Evolutionary conservation across 2,329 filamentous ascomycete species (phyloP).

Genomic region (Aspergillus felis): DNA sequence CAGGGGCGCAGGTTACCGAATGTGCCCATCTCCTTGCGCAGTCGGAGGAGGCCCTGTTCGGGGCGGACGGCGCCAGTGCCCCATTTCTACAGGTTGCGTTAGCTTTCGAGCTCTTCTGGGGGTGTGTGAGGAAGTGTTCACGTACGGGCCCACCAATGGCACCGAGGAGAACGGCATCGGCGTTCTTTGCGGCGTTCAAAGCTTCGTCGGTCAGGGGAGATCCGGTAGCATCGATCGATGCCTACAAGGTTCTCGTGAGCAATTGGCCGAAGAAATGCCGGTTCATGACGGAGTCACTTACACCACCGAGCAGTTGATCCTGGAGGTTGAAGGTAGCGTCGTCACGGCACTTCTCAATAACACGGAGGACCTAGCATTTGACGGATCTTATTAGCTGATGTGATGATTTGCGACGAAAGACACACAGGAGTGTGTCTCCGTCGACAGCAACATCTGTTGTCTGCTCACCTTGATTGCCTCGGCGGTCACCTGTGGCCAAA

Average conservation of each 20-base stretch:
- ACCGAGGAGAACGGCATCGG: conserved; percentile 86
- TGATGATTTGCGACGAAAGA: no score
- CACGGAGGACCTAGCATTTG: conserved; percentile 64
- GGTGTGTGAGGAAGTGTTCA: background rate
- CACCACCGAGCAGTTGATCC: conserved; percentile 85
- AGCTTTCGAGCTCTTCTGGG: background rate
- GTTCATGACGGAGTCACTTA: conserved; percentile 50
- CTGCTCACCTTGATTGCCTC: conserved; percentile 74
- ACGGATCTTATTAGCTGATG: background rate
- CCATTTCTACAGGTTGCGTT: conserved; percentile 62
- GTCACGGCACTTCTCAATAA: conserved; percentile 68
- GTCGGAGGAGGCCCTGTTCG: conserved; percentile 83
- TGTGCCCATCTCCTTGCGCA: conserved; percentile 89
- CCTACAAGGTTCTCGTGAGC: conserved; percentile 47
- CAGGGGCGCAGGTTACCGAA: conserved; percentile 96
- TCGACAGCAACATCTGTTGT: background rate
- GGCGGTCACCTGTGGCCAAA: conserved; percentile 61
- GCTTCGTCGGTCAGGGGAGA: conserved; percentile 77
- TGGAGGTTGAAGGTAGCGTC: conserved; percentile 83
- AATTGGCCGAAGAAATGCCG: background rate
- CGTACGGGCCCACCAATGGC: conserved; percentile 85
- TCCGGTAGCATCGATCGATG: conserved; percentile 80
- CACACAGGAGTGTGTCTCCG: no score
- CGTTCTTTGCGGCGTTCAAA: conserved; percentile 74
- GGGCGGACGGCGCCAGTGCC: conserved; percentile 82